Percentiles rank a stretch among this genome's conserved stretches.
These are phyloP conservation scores for Trichoderma aggressivum DNA, from an alignment of 2,329 filamentous ascomycete species.

Conservation along the genomic window DNA sequence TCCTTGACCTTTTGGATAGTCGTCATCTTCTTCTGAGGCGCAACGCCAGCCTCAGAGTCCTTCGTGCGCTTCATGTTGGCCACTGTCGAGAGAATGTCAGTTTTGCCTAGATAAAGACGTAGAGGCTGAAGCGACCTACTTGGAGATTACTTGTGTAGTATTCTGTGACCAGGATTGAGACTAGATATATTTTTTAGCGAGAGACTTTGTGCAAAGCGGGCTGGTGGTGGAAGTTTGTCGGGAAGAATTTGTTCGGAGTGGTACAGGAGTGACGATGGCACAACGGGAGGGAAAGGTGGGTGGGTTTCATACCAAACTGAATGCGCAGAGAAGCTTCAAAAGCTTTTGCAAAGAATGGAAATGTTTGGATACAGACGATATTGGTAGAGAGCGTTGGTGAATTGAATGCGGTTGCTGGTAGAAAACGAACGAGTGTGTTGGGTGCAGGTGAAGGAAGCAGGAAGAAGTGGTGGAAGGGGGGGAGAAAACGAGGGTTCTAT, in stretches of 20 bases:
- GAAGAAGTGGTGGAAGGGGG: neutral
- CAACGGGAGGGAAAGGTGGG: neutral
- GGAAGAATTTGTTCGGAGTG: constrained; percentile 1
- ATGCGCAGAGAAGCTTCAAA: neutral
- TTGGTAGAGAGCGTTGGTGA: neutral
- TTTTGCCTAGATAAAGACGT: neutral
- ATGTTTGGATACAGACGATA: neutral
- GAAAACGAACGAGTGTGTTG: constrained; percentile 10
- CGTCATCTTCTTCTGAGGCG: constrained; percentile 6
- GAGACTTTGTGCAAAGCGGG: neutral
- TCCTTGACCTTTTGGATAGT: neutral
- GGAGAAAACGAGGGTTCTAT: neutral
- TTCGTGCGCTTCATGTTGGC: constrained; percentile 29
- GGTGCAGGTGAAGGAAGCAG: constrained; percentile 3
- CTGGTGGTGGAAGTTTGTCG: neutral
- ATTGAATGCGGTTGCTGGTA: neutral
- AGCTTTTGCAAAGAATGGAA: neutral
- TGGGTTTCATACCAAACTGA: neutral
- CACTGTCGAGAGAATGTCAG: constrained; percentile 27
- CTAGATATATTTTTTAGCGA: neutral
- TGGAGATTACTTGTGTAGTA: neutral
- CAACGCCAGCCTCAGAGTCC: constrained; percentile 27
- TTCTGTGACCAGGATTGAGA: neutral
- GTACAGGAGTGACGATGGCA: constrained; percentile 13
- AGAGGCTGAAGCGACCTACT: neutral